Evolutionary conservation across 2,329 filamentous ascomycete species (phyloP).

Genomic region (Myriosclerotinia curreyana): DNA sequence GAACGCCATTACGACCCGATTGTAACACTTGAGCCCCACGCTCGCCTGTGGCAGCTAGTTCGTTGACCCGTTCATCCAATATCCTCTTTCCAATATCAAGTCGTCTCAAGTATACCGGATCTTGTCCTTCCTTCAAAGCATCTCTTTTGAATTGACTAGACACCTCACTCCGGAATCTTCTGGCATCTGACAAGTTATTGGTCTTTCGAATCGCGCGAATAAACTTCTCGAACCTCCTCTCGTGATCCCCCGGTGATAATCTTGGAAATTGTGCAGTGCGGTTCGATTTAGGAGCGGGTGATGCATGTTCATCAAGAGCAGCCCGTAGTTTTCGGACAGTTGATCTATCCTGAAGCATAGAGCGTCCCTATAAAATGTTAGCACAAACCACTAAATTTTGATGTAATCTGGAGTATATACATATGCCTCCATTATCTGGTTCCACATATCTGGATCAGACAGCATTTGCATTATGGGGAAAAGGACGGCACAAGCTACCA

Average conservation of each 20-base stretch:
- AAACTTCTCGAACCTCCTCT: conserved; percentile 91
- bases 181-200: conserved; percentile 87
- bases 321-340: conserved; percentile 89
- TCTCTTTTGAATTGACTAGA: conserved; percentile 89
- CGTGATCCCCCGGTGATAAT: conserved; percentile 76
- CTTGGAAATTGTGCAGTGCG: conserved; percentile 72
- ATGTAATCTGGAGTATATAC: conserved; percentile 39
- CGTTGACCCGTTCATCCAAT: conserved; percentile 83
- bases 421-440: conserved; percentile 89
- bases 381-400: conserved; percentile 1
- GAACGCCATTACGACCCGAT: conserved; percentile 33
- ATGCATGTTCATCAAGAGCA: conserved; percentile 90
- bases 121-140: conserved; percentile 71
- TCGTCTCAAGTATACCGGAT: conserved; percentile 81
- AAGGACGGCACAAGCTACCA: conserved; percentile 89
- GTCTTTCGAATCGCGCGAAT: conserved; percentile 85
- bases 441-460: conserved; percentile 94
- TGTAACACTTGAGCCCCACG: conserved; percentile 29
- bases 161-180: conserved; percentile 87
- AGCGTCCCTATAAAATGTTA: conserved; percentile 56
- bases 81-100: conserved; percentile 89
- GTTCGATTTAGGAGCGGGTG: conserved; percentile 65
- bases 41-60: conserved; percentile 68
- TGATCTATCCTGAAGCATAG: conserved; percentile 89
- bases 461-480: conserved; percentile 76